A percentile compares a stretch with the other conserved stretches of the same genome.
phyloP scores from a whole-genome alignment of 768 basidiomycete genomes.

The Cyclocybe aegerita region DNA sequence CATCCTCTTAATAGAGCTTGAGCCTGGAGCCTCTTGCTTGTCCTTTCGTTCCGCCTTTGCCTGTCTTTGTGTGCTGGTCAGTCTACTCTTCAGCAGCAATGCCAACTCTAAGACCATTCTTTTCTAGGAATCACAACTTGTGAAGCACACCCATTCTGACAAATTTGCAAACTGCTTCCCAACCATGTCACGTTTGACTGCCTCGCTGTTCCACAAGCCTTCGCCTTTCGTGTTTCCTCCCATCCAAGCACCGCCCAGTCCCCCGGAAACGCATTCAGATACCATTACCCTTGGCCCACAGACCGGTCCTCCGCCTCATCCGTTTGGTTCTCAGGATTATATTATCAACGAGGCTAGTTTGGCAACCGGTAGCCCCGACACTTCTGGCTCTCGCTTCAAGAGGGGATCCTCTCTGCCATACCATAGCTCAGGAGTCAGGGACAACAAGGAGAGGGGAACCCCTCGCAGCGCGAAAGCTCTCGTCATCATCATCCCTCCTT shows the following conservation, averaged over 20 bases:
- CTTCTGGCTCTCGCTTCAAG: constrained; percentile 35
- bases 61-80: not conserved
- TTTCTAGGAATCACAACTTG: no score
- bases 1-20: constrained; percentile 4
- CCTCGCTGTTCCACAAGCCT: constrained; percentile 43
- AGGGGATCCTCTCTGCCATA: constrained; percentile 55
- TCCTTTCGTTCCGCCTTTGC: constrained; percentile 8
- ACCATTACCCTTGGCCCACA: constrained; percentile 11
- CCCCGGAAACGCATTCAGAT: constrained; percentile 39
- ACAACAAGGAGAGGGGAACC: constrained; percentile 38
- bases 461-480: constrained; percentile 50
- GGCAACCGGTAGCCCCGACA: constrained; percentile 23
- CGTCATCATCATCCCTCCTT: constrained; percentile 66
- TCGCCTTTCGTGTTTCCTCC: constrained; percentile 44
- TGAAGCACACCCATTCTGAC: not conserved
- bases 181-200: constrained; percentile 42
- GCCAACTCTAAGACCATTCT: no score
- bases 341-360: constrained; percentile 16
- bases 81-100: no score
- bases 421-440: constrained; percentile 45
- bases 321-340: constrained; percentile 11
- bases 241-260: constrained; percentile 30
- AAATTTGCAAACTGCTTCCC: not conserved
- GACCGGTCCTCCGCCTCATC: constrained; percentile 4
- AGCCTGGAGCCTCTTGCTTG: constrained; percentile 10